These are phyloP conservation scores for Aspergillus campestris DNA, from an alignment of 495 filamentous ascomycete species.

Conservation along the genomic window DNA sequence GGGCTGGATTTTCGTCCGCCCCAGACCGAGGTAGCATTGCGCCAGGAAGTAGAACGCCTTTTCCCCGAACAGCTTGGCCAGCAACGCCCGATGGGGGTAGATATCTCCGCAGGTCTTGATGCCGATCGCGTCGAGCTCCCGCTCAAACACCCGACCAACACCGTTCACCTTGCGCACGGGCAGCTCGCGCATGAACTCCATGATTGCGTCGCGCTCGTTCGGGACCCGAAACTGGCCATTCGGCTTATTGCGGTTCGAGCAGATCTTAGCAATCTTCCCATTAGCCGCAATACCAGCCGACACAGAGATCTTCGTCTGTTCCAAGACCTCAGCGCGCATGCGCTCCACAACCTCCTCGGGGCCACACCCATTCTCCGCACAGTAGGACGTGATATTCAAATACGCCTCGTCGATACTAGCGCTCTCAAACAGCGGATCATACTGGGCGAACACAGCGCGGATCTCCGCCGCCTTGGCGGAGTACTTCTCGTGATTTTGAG, in stretches of 20 bases:
- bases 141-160: slow-evolving; percentile 85
- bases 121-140: slow-evolving; percentile 81
- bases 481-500: slow-evolving; percentile 86
- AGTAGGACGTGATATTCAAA: slow-evolving; percentile 89
- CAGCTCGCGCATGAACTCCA: slow-evolving; percentile 76
- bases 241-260: slow-evolving; percentile 90
- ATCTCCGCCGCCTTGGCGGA: slow-evolving; percentile 83
- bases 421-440: slow-evolving; percentile 86
- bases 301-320: slow-evolving; percentile 75
- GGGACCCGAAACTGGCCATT: slow-evolving; percentile 83
- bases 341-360: slow-evolving; percentile 67
- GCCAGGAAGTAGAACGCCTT: slow-evolving; percentile 86
- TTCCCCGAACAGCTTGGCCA: slow-evolving; percentile 75
- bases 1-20: slow-evolving; percentile 79
- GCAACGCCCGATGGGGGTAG: slow-evolving; percentile 60
- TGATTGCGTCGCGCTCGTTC: slow-evolving; percentile 60
- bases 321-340: slow-evolving; percentile 67
- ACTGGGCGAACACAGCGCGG: slow-evolving; percentile 69
- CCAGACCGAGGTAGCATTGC: slow-evolving; percentile 75
- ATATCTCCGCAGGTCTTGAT: slow-evolving; percentile 88
- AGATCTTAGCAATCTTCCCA: slow-evolving; percentile 88
- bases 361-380: slow-evolving; percentile 52
- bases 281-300: slow-evolving; percentile 94
- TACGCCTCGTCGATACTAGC: slow-evolving; percentile 96
- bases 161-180: slow-evolving; percentile 89